Percentiles rank a stretch among this genome's conserved stretches.
These are phyloP conservation scores for Komagataella populi DNA, from an alignment of 805 yeast genomes.

Conservation along the genomic window DNA sequence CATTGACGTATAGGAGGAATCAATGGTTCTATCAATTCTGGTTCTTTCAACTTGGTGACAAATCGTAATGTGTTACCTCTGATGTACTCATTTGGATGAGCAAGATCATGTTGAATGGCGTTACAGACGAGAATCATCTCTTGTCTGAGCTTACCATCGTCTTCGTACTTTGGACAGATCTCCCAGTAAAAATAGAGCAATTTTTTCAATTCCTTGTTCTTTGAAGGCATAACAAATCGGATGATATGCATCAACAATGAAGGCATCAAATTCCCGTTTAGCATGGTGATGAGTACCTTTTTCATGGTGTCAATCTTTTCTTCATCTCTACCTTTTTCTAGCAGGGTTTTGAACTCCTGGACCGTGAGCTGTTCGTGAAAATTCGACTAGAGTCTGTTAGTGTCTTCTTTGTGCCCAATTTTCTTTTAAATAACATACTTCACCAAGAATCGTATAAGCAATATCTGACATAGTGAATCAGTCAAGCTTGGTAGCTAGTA, in stretches of 20 bases:
- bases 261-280: constrained; percentile 88
- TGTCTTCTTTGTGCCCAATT: neutral
- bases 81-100: constrained; percentile 94
- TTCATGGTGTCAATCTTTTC: constrained; percentile 85
- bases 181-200: constrained; percentile 95
- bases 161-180: constrained; percentile 83
- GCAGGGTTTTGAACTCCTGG: constrained; percentile 58
- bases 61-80: constrained; percentile 93
- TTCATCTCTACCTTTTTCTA: constrained; percentile 86
- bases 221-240: constrained; percentile 95
- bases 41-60: constrained; percentile 79
- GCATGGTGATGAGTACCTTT: constrained; percentile 68
- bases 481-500: neutral
- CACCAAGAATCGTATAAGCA: constrained; percentile 73
- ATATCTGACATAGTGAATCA: constrained; percentile 8
- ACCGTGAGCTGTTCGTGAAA: constrained; percentile 48
- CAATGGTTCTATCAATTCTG: constrained; percentile 88
- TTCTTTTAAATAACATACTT: constrained; percentile 19
- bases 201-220: constrained; percentile 81
- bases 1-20: constrained; percentile 87
- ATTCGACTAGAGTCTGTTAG: constrained; percentile 27
- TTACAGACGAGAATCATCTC: constrained; percentile 98
- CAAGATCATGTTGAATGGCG: constrained; percentile 93
- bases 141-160: constrained; percentile 84
- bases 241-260: constrained; percentile 92